phyloP scores from a whole-genome alignment of 1,284 basidiomycete genomes.

The Sporisorium exsertum region DNA sequence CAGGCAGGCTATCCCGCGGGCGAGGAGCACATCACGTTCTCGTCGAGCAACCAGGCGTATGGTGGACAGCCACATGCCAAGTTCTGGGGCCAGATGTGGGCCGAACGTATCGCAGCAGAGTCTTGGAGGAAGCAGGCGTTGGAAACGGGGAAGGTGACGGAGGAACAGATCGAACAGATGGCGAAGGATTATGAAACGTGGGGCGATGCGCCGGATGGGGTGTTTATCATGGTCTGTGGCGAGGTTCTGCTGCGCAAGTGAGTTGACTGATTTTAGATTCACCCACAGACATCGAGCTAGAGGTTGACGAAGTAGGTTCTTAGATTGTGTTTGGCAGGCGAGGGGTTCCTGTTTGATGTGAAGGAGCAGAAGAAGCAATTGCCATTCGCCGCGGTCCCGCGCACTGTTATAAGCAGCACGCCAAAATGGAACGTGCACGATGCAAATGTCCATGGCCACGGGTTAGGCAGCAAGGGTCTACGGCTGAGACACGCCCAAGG shows the following conservation, averaged over 20 bases:
- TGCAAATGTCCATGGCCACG: not conserved
- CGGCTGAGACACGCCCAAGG: not conserved
- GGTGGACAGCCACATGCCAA: constrained; percentile 24
- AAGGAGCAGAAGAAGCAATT: not conserved
- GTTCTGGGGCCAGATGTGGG: constrained; percentile 47
- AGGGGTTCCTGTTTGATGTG: too few species aligned
- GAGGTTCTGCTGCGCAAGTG: constrained; percentile 35
- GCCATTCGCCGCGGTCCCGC: not conserved
- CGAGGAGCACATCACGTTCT: constrained; percentile 23
- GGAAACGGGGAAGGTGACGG: constrained; percentile 14
- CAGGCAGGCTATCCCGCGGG: constrained; percentile 26
- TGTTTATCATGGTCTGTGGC: constrained; percentile 36
- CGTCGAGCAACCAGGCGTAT: constrained; percentile 33
- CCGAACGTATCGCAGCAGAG: constrained; percentile 19
- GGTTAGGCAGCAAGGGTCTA: not conserved
- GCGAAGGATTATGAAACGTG: constrained; percentile 22
- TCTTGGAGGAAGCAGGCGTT: constrained; percentile 34
- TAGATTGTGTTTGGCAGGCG: not conserved
- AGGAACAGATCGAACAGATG: constrained; percentile 23
- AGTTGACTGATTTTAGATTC: not conserved
- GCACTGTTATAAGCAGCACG: not conserved
- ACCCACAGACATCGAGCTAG: too few species aligned
- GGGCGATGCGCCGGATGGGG: constrained; percentile 22
- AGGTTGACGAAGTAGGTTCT: not conserved
- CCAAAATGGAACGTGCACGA: not conserved